Evolutionary conservation across 2,329 filamentous ascomycete genomes (phyloP), one percentile per base, ranked within the genome.

Genomic region (Colletotrichum noveboracense): DNA sequence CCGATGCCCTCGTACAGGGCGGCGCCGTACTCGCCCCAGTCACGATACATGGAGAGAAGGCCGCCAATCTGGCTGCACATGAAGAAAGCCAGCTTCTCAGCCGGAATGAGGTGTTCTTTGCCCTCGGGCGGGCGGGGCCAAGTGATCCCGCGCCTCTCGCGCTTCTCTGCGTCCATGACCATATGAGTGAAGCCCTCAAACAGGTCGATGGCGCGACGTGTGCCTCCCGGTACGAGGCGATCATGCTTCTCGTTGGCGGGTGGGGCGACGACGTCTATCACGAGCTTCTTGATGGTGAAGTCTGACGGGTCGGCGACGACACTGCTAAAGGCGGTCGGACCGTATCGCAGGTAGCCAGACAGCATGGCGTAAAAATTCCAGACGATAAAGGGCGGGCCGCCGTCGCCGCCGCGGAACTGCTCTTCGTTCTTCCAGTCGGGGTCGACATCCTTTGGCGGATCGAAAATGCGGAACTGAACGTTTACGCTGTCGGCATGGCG

Each of bases 311-410:
- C 66, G 43, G 69, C 75, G 32, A 77, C 76, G 32, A 75, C 21
- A 28, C 70, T 70, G 62, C 75, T 67, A 43, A 78, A 77, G 24
- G 75, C 73, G 10, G 72, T 71, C 9, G 77, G 75, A 2, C 77
- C 77, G 66, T 76, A 72, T 32, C 65, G 72, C 43, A 78, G 62
- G 60, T 76, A 76, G 18, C 66, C 77, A 26, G 74, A 76, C 60
- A 78, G 58, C 61, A 78, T 70, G 70, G 71, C 69, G 64, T 77
- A 78, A 43, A 78, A 78, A 64, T 77, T 76, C 77, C 77, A 78
- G 28, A 76, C 76, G 30, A 74, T 75, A 60, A 76, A 76, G 9
- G 75, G 72, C 48, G 77, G 76, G 8, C 75, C 76, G 61, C 74
- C 76, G 48, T 71, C 67, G 32, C 75, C 75, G 26, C 71, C 74